Conservation (phyloP, 768 basidiomycete genomes). For the Saitozyma sp. region DNA sequence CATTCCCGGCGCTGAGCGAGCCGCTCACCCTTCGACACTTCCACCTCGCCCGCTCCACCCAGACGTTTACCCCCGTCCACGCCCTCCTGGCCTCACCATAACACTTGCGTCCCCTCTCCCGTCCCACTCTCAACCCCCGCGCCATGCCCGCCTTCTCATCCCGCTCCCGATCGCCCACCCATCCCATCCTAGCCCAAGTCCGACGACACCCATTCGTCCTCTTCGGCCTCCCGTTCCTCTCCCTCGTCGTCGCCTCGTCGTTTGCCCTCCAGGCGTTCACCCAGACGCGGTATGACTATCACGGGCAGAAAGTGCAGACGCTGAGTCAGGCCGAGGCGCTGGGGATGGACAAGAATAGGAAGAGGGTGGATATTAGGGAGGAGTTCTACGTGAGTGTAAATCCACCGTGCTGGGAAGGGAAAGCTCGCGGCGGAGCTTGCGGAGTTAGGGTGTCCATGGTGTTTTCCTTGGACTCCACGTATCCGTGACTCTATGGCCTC, state of each 20-base stretch:
- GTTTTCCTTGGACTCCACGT: not conserved
- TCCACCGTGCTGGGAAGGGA: not conserved
- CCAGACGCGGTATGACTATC: conserved; percentile 85
- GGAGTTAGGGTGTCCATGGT: not conserved
- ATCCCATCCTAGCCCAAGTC: conserved; percentile 25
- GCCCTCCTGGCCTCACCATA: no score
- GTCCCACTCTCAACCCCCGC: not conserved
- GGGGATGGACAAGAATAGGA: conserved; percentile 41
- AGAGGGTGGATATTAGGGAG: conserved; percentile 84
- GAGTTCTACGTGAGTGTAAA: conserved; percentile 82
- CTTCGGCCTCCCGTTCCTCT: conserved; percentile 84
- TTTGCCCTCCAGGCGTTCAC: conserved; percentile 81
- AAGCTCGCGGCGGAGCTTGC: not conserved
- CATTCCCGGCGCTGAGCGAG: no score
- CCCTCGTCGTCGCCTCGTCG: conserved; percentile 80
- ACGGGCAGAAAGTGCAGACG: conserved; percentile 50
- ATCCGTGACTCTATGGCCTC: not conserved
- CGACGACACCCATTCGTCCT: conserved; percentile 53
- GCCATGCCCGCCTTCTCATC: conserved; percentile 41
- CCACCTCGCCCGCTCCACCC: no score
- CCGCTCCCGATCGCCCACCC: conserved; percentile 29
- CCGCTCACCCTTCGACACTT: no score
- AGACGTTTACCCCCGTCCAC: no score
- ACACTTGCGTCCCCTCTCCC: no score
- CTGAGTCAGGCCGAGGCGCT: conserved; percentile 40